These are phyloP conservation scores for Olyra latifolia DNA, from an alignment of 176 grass and related monocot species.

Conservation along the genomic window DNA sequence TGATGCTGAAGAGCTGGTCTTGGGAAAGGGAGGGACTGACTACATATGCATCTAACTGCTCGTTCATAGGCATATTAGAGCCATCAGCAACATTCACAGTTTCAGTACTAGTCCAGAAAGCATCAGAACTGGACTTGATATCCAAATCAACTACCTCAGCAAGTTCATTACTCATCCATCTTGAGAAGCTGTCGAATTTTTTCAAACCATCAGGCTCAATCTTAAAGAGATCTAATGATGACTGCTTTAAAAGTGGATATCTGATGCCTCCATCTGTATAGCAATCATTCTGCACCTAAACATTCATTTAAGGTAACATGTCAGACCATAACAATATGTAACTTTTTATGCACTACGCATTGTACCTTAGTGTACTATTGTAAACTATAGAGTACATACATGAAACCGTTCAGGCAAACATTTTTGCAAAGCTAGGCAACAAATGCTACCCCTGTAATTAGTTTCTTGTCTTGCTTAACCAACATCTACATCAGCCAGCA, in stretches of 20 bases:
- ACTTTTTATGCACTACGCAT: background rate
- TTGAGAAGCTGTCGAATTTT: slow-evolving; percentile 96
- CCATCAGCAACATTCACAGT: slow-evolving; percentile 66
- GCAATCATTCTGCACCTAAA: slow-evolving; percentile 38
- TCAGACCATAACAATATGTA: slow-evolving; percentile 30
- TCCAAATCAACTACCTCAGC: slow-evolving; percentile 76
- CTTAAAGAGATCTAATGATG: slow-evolving; percentile 68
- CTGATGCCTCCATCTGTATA: slow-evolving; percentile 42
- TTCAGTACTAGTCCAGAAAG: slow-evolving; percentile 70
- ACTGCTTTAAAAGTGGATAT: slow-evolving; percentile 59
- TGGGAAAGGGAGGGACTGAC: slow-evolving; percentile 88
- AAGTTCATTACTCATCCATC: slow-evolving; percentile 95
- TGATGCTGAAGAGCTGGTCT: slow-evolving; percentile 98
- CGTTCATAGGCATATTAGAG: slow-evolving; percentile 63
- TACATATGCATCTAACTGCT: slow-evolving; percentile 70
- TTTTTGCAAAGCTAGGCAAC: slow-evolving; percentile 17
- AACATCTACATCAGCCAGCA: slow-evolving; percentile 15
- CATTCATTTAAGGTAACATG: slow-evolving; percentile 51
- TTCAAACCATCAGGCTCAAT: slow-evolving; percentile 77
- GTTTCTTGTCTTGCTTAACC: background rate
- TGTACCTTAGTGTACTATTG: background rate
- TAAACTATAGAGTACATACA: background rate
- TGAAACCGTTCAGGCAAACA: slow-evolving; percentile 8
- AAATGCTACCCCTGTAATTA: slow-evolving; percentile 8
- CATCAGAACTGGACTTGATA: slow-evolving; percentile 76